Percentiles rank a stretch among this genome's conserved stretches.
These are phyloP conservation scores for Xylaria scruposa DNA, from an alignment of 495 filamentous ascomycete species.

Conservation along the genomic window DNA sequence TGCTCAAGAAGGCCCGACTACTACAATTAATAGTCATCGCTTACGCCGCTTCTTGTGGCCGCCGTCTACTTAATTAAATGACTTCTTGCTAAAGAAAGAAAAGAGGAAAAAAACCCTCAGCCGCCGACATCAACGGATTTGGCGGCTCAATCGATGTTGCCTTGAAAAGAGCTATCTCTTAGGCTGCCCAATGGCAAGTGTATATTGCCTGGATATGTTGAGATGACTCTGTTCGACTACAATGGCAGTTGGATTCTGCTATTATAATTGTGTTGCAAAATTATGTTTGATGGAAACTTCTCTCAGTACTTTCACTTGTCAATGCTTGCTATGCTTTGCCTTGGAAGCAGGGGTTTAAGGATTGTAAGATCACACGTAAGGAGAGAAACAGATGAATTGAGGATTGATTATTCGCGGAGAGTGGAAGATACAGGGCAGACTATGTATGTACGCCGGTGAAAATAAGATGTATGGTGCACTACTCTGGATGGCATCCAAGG, in stretches of 20 bases:
- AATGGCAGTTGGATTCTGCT: conserved; percentile 8
- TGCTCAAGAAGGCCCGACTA: not conserved
- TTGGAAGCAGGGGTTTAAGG: not conserved
- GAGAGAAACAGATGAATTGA: not conserved
- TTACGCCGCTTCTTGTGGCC: conserved; percentile 12
- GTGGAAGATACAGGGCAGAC: not conserved
- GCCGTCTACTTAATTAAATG: not conserved
- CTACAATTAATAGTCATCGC: not conserved
- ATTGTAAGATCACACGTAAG: not conserved
- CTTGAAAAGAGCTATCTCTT: conserved; percentile 6
- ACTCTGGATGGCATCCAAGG: not conserved
- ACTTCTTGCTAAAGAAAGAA: not conserved
- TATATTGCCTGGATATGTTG: conserved; percentile 2
- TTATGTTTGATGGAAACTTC: not conserved
- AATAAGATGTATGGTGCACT: not conserved
- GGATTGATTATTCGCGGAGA: not conserved
- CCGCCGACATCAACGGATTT: not conserved
- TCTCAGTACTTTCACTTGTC: not conserved
- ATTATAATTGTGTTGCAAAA: not conserved
- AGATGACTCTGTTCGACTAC: not conserved
- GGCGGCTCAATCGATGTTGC: not conserved
- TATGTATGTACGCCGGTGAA: not conserved
- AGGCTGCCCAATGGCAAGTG: not conserved
- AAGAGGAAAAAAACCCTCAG: no score
- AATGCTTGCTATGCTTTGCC: not conserved